Conservation (phyloP, 75 land plant genomes). For the Cryptomeria japonica region DNA sequence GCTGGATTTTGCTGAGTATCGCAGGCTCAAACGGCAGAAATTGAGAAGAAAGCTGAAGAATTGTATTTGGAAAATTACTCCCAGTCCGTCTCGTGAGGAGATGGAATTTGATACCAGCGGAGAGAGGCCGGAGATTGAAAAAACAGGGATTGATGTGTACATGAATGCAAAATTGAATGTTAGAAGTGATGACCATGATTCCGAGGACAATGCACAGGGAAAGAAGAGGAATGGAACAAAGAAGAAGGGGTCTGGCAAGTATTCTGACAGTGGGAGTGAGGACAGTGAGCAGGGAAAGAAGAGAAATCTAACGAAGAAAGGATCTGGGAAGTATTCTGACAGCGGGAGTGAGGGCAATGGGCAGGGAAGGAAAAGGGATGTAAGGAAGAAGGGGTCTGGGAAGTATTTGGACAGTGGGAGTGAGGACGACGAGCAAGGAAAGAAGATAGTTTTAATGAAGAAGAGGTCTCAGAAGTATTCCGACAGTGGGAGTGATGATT, state of each 20-base stretch:
- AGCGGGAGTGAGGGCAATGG: too few relatives aligned
- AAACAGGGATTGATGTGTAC: neutral
- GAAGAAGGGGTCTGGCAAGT: conserved; percentile 24
- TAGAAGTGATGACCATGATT: neutral
- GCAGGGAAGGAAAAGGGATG: neutral
- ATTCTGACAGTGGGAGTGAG: conserved; percentile 17
- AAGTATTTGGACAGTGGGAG: neutral
- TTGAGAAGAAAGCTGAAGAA: conserved; percentile 51
- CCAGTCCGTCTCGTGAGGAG: conserved; percentile 61
- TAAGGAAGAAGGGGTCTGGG: neutral
- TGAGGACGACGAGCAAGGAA: neutral
- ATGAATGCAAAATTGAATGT: neutral
- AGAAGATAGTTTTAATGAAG: conserved; percentile 18
- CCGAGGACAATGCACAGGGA: neutral
- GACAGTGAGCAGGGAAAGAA: conserved; percentile 15
- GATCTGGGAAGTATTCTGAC: neutral
- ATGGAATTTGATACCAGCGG: neutral
- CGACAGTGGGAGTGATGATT: conserved; percentile 9
- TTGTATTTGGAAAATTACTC: conserved; percentile 79
- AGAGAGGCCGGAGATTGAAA: conserved; percentile 9
- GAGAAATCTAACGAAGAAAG: conserved; percentile 12
- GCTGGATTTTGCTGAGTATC: conserved; percentile 45
- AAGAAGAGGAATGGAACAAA: conserved; percentile 18
- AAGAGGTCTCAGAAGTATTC: conserved; percentile 24
- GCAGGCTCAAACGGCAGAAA: conserved; percentile 79